phyloP scores from a whole-genome alignment of 2,329 filamentous ascomycete genomes.

The Aspergillus udagawae region DNA sequence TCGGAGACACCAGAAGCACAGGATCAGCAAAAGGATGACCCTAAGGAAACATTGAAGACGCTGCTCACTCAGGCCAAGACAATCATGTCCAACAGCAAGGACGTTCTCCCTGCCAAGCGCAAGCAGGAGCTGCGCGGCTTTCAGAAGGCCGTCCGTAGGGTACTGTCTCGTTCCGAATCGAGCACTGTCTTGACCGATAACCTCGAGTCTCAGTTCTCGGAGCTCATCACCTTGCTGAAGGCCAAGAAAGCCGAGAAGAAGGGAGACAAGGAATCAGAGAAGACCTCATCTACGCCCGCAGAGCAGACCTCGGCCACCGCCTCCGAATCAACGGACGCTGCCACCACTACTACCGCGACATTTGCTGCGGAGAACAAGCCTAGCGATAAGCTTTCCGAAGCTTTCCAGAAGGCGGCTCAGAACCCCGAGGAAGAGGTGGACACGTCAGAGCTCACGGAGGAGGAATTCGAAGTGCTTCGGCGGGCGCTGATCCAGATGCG shows the following conservation, averaged over 20 bases:
- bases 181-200: slow-evolving; percentile 43
- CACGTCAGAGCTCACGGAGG: slow-evolving; percentile 45
- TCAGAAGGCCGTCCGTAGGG: slow-evolving; percentile 59
- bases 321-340: slow-evolving; percentile 6
- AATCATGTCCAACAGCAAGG: slow-evolving; percentile 53
- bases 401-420: slow-evolving; percentile 28
- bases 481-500: slow-evolving; percentile 60
- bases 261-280: slow-evolving; percentile 13
- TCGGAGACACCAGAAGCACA: slow-evolving; percentile 21
- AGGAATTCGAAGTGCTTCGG: slow-evolving; percentile 45
- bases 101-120: slow-evolving; percentile 60
- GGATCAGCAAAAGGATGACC: slow-evolving; percentile 40
- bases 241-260: slow-evolving; percentile 33
- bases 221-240: slow-evolving; percentile 47
- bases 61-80: slow-evolving; percentile 57
- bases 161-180: slow-evolving; percentile 54
- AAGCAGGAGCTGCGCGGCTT: slow-evolving; percentile 75
- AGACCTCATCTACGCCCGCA: slow-evolving; percentile 16
- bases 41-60: slow-evolving; percentile 48
- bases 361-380: slow-evolving; percentile 15
- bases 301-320: slow-evolving; percentile 6
- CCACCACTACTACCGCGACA: slow-evolving; percentile 10
- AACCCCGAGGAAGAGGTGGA: slow-evolving; percentile 33
- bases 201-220: slow-evolving; percentile 53
- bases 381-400: slow-evolving; percentile 30